Evolutionary conservation across 2,329 filamentous ascomycete genomes (phyloP).

Genomic region (Cryphonectria carpinicola): DNA sequence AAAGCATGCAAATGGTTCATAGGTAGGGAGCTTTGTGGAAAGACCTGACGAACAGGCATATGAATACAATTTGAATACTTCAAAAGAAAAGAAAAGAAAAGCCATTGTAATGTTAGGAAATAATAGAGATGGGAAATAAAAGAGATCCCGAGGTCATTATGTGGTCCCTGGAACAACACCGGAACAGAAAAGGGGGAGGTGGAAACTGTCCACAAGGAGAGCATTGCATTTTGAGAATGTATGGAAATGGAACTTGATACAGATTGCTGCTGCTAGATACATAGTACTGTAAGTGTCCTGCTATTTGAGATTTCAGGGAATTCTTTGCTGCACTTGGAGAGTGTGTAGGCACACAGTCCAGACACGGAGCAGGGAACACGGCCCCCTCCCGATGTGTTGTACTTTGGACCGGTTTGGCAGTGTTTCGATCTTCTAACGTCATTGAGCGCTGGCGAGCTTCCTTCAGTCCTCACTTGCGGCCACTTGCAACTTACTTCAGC

Average conservation of each 20-base stretch:
- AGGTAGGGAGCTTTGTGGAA: background rate
- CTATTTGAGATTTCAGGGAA: background rate
- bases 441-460: slow-evolving; percentile 13
- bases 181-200: slow-evolving; percentile 10
- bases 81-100: background rate
- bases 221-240: background rate
- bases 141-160: too few relatives aligned
- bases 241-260: background rate
- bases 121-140: background rate
- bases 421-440: slow-evolving; percentile 3
- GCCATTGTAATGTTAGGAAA: background rate
- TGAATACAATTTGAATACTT: background rate
- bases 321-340: background rate
- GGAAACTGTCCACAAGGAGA: background rate
- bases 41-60: background rate
- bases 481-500: background rate
- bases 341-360: background rate
- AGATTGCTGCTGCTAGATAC: background rate
- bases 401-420: background rate
- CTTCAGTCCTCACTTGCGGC: slow-evolving; percentile 9
- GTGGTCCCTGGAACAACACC: background rate
- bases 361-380: background rate
- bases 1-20: background rate
- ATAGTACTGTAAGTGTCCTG: background rate
- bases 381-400: background rate